These are phyloP conservation scores for Erigeron canadensis DNA, from an alignment of 129 eudicot species.

Conservation along the genomic window DNA sequence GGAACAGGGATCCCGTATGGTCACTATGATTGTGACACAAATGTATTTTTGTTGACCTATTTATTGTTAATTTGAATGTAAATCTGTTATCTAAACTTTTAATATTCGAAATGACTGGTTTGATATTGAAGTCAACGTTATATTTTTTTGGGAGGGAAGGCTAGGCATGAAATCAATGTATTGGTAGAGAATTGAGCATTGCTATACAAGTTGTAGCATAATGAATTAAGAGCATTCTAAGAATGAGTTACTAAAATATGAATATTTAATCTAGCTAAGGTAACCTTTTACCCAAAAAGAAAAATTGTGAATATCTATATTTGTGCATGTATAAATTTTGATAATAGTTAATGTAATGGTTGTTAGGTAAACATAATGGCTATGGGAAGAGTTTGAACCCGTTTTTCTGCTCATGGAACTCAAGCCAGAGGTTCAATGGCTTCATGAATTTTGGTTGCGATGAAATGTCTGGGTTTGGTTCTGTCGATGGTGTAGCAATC, in stretches of 20 bases:
- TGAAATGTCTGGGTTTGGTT: constrained; percentile 37
- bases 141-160: no score
- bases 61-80: neutral
- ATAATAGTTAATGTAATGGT: constrained; percentile 6
- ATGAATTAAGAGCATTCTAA: neutral
- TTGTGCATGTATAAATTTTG: neutral
- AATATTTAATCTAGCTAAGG: no score
- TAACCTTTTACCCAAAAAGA: no score
- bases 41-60: neutral
- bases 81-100: neutral
- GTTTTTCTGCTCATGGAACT: constrained; percentile 60
- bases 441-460: constrained; percentile 62
- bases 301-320: neutral
- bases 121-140: neutral
- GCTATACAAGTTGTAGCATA: neutral
- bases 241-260: neutral
- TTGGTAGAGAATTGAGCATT: neutral
- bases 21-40: neutral
- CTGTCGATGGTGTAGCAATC: constrained; percentile 26
- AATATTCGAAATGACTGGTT: neutral
- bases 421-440: constrained; percentile 51
- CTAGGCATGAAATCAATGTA: neutral
- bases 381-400: constrained; percentile 69
- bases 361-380: constrained; percentile 45
- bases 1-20: no score